A percentile compares a stretch with the other conserved stretches of the same genome.
Evolutionary conservation across 805 yeast species (phyloP).

Genomic region (Saccharomycopsis amapae): DNA sequence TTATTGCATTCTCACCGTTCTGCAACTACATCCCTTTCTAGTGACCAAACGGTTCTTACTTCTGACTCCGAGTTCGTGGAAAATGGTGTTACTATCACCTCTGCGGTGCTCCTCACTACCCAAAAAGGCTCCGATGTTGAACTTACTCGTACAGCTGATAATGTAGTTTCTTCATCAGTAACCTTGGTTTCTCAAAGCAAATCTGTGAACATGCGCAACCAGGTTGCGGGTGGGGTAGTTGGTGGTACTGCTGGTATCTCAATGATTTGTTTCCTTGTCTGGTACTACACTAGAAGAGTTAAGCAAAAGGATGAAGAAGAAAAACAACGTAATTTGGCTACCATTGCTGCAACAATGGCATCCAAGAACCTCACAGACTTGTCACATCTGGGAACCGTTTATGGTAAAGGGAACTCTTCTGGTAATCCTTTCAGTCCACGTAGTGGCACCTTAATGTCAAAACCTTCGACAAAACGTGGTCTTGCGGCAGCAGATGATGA

Average conservation of each 20-base stretch:
- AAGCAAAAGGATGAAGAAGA: conserved; percentile 22
- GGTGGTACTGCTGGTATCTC: conserved; percentile 22
- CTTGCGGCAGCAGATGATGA: background rate
- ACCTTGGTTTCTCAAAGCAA: conserved; percentile 12
- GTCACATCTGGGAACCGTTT: conserved; percentile 13
- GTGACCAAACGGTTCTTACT: conserved; percentile 13
- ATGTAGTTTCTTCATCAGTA: conserved; percentile 19
- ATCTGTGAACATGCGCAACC: conserved; percentile 6
- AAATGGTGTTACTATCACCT: conserved; percentile 20
- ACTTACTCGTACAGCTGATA: conserved; percentile 14
- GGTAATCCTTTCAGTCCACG: conserved; percentile 12
- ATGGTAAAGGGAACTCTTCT: too few relatives aligned
- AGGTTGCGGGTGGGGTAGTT: conserved; percentile 22
- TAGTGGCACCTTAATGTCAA: conserved; percentile 6
- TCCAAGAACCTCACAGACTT: conserved; percentile 8
- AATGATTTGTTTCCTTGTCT: conserved; percentile 17
- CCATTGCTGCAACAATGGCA: conserved; percentile 22
- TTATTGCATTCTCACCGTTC: conserved; percentile 2
- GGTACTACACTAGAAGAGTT: conserved; percentile 21
- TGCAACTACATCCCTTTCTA: conserved; percentile 10
- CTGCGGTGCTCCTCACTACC: conserved; percentile 15
- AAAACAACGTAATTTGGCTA: conserved; percentile 21
- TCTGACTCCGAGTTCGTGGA: conserved; percentile 16
- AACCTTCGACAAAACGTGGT: conserved; percentile 7
- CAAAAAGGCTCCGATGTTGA: conserved; percentile 14